phyloP scores from a whole-genome alignment of 139 green algal species.

The Closterium sp. region DNA sequence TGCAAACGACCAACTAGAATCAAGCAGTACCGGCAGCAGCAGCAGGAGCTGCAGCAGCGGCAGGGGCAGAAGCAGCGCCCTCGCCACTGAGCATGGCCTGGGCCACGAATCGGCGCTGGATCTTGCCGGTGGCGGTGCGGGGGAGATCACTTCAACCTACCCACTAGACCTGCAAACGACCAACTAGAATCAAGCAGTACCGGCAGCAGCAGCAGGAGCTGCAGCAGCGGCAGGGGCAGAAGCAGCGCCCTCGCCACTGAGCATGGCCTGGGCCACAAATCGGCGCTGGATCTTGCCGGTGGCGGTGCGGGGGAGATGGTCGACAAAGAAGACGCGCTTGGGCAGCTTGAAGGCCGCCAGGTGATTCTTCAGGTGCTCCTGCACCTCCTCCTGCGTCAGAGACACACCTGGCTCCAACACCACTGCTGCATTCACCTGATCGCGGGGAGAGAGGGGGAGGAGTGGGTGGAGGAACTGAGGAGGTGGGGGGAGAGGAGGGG shows the following conservation, averaged over 20 bases:
- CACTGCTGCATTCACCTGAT: slow-evolving; percentile 62
- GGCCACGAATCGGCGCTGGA: slow-evolving; percentile 74
- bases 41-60: background rate
- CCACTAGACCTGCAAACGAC: too few relatives aligned
- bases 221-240: background rate
- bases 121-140: slow-evolving; percentile 81
- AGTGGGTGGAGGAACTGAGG: background rate
- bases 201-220: background rate
- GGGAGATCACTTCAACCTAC: slow-evolving; percentile 54
- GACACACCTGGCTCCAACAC: slow-evolving; percentile 59
- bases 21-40: background rate
- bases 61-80: background rate
- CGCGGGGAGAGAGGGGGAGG: background rate
- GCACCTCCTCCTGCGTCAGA: slow-evolving; percentile 51
- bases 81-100: slow-evolving; percentile 58
- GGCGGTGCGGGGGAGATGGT: slow-evolving; percentile 73
- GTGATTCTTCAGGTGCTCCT: slow-evolving; percentile 44
- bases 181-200: background rate
- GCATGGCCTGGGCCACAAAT: slow-evolving; percentile 67
- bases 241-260: slow-evolving; percentile 34
- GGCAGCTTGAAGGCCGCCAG: slow-evolving; percentile 77
- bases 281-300: slow-evolving; percentile 84
- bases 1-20: background rate
- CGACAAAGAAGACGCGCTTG: slow-evolving; percentile 63
- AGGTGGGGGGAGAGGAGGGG: too few relatives aligned